Evolutionary conservation across 2,329 filamentous ascomycete genomes (phyloP), one percentile per base, ranked within the genome.

Genomic region (Allantophomopsis lycopodina): DNA sequence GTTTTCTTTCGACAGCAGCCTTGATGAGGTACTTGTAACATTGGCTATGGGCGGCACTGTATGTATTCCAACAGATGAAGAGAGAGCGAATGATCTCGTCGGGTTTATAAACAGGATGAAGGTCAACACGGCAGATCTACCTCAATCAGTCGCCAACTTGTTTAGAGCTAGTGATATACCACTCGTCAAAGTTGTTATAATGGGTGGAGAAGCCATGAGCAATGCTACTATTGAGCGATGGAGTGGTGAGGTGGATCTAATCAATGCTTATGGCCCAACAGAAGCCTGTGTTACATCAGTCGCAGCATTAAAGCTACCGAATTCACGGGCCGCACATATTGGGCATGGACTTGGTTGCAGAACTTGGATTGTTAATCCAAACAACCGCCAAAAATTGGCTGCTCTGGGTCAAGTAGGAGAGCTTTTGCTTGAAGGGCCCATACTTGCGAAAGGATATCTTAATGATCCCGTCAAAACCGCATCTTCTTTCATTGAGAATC

Each of bases 161-260:
- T 48, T 50, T 5, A 54, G 47, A 7, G 61, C 59, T 58, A 56
- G 55, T 13, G 14, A 39, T 45, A 10, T 46, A 17, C 57, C 47
- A 47, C 53, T 4, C 17, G 5, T 38, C 7, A 32, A 38, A n/a
- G 5, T n/a, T 5, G 7, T 38, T 5, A 15, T 32, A 6, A 4
- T 38, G 5, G 36, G 16, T 6, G 36, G 36, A 12, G 36, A 38
- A 17, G 5, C 16, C 7, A 30, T 38, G 17, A 12, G 16, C 6
- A n/a, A 6, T 13, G 35, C 15, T 18, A 3, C 4, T 4, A 4
- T 38, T 11, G 21, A 31, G 11, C n/a, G 4, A 31, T 38, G 36
- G 36, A n/a, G 12, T 7, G 7, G 3, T 5, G 11, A 31, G 5
- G 36, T 38, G n/a, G 30, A 8, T 10, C n/a, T 31, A 31, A 31